Conservation (phyloP, 441 rosid genomes). For the Erodium trifolium region DNA sequence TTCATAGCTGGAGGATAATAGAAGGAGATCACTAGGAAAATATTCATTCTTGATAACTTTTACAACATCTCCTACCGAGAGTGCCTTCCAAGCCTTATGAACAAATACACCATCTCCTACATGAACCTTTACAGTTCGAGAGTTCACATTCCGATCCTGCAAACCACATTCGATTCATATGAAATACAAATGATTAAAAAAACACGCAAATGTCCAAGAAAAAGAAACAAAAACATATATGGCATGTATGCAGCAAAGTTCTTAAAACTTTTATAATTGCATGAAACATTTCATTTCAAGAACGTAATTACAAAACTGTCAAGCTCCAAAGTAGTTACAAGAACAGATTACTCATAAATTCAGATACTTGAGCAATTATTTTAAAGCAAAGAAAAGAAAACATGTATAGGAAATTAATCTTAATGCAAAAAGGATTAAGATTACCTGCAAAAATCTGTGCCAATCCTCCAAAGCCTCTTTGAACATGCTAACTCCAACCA, state of each 20-base stretch:
- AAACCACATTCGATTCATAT: slow-evolving; percentile 16
- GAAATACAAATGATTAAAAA: background rate
- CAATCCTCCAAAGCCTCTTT: slow-evolving; percentile 89
- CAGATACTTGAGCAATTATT: background rate
- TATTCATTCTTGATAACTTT: slow-evolving; percentile 81
- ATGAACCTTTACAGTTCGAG: slow-evolving; percentile 56
- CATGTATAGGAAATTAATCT: background rate
- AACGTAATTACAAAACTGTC: background rate
- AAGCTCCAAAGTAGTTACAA: slow-evolving; percentile 4
- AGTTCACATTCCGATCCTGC: slow-evolving; percentile 77
- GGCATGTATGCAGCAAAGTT: background rate
- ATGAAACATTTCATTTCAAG: background rate
- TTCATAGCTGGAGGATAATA: slow-evolving; percentile 76
- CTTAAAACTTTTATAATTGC: background rate
- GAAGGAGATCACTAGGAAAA: slow-evolving; percentile 88
- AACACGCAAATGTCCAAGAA: too few species aligned
- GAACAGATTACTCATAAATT: background rate
- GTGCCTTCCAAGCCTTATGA: slow-evolving; percentile 55
- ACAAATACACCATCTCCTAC: slow-evolving; percentile 50
- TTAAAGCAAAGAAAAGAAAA: background rate
- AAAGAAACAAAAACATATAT: background rate
- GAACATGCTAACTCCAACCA: slow-evolving; percentile 76
- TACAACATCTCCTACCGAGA: slow-evolving; percentile 79
- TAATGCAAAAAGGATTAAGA: background rate
- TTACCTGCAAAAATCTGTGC: slow-evolving; percentile 72